Conservation (phyloP, 2,329 filamentous ascomycete species). For the Simplicillium sp. region DNA sequence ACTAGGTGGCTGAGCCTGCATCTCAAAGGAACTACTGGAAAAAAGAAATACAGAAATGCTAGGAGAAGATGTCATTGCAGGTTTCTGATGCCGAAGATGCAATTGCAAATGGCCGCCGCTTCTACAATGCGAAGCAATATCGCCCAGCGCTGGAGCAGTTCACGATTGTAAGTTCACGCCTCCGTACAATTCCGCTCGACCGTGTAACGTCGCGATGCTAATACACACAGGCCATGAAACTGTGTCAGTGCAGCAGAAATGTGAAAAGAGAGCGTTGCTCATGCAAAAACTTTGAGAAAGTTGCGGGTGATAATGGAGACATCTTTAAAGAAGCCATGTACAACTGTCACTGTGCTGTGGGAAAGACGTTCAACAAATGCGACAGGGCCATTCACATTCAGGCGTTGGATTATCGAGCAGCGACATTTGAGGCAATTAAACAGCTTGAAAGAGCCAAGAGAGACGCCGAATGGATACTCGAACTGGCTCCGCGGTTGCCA, state of each 20-base stretch:
- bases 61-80: background rate
- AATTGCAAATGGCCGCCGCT: slow-evolving; percentile 21
- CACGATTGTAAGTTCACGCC: slow-evolving; percentile 18
- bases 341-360: slow-evolving; percentile 24
- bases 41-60: too few species aligned
- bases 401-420: slow-evolving; percentile 30
- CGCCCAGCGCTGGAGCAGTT: slow-evolving; percentile 25
- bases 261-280: slow-evolving; percentile 24
- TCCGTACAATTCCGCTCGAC: slow-evolving; percentile 2
- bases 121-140: slow-evolving; percentile 22
- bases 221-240: slow-evolving; percentile 21
- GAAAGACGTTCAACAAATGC: slow-evolving; percentile 28
- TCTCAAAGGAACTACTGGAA: too few species aligned
- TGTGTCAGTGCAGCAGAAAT: slow-evolving; percentile 23
- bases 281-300: slow-evolving; percentile 28
- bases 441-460: slow-evolving; percentile 25
- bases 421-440: slow-evolving; percentile 26
- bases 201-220: background rate
- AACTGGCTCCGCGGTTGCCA: slow-evolving; percentile 27
- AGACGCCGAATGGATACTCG: slow-evolving; percentile 33
- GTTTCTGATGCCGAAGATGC: slow-evolving; percentile 15
- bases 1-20: too few species aligned
- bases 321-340: slow-evolving; percentile 32
- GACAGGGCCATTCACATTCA: slow-evolving; percentile 25
- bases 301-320: slow-evolving; percentile 20